Conservation (phyloP, 2,329 filamentous ascomycete species). For the Calonectria pseudoreteaudii region DNA sequence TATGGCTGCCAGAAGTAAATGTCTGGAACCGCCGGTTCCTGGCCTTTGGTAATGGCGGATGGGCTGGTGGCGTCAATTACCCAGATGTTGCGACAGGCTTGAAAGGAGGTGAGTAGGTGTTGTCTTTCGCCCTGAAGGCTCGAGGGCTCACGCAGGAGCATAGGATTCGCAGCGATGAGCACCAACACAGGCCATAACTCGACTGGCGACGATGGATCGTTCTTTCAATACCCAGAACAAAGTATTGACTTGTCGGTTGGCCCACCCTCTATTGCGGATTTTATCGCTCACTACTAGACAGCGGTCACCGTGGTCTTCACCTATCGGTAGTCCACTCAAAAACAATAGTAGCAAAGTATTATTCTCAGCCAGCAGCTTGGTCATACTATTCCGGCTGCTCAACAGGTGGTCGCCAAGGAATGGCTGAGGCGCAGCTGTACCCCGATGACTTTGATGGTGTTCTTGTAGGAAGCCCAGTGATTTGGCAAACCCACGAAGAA, state of each 20-base stretch:
- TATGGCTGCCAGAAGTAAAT: background rate
- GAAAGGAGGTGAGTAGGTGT: background rate
- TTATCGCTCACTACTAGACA: background rate
- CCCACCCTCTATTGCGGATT: background rate
- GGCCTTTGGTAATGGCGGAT: background rate
- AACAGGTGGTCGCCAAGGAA: background rate
- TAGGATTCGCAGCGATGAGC: background rate
- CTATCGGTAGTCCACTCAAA: background rate
- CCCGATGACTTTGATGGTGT: background rate
- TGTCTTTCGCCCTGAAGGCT: background rate
- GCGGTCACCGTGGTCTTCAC: background rate
- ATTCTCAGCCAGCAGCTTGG: background rate
- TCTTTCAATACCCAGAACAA: slow-evolving; percentile 1
- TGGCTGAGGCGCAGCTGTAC: background rate
- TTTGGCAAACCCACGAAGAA: slow-evolving; percentile 4
- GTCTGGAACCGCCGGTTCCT: background rate
- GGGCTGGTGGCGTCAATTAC: slow-evolving; percentile 1
- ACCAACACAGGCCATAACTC: slow-evolving; percentile 1
- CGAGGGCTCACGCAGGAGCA: background rate
- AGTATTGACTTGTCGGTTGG: background rate
- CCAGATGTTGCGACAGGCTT: background rate
- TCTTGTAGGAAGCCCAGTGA: background rate
- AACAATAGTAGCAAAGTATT: background rate
- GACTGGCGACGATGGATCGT: background rate
- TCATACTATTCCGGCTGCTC: background rate